These are phyloP conservation scores for Rhodotorula diobovata DNA, from an alignment of 768 basidiomycete genomes.

Conservation along the genomic window DNA sequence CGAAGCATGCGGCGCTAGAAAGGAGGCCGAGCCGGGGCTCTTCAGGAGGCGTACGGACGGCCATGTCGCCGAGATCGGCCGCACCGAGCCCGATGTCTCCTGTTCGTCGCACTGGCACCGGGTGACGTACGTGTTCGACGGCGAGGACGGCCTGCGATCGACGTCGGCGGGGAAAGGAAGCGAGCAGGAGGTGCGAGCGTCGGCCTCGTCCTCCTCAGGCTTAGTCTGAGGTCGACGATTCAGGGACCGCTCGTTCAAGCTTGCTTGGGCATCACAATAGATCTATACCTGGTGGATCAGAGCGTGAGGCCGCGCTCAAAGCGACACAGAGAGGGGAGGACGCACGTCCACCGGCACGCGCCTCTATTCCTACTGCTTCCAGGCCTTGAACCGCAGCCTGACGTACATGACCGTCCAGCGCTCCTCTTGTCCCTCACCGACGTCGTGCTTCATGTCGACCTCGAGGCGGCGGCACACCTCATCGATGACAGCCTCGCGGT, in stretches of 20 bases:
- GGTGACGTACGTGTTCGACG: no score
- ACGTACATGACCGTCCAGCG: slow-evolving; percentile 70
- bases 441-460: slow-evolving; percentile 26
- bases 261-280: background rate
- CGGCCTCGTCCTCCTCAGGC: no score
- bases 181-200: background rate
- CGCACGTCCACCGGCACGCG: background rate
- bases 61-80: no score
- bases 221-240: no score
- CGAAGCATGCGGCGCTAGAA: no score
- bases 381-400: slow-evolving; percentile 57
- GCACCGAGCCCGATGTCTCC: no score
- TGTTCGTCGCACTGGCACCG: no score
- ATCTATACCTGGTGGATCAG: no score
- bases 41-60: no score
- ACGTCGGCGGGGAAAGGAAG: no score
- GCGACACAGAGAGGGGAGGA: background rate
- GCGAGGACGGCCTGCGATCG: no score
- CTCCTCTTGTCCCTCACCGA: slow-evolving; percentile 41
- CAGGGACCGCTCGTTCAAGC: background rate
- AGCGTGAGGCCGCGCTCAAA: background rate
- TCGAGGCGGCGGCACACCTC: slow-evolving; percentile 39
- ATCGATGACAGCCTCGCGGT: slow-evolving; percentile 60
- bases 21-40: no score
- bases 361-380: slow-evolving; percentile 1